A percentile compares a stretch with the other conserved stretches of the same genome.
Evolutionary conservation across 2,329 filamentous ascomycete genomes (phyloP).

Genomic region (Pseudogymnoascus sp.): DNA sequence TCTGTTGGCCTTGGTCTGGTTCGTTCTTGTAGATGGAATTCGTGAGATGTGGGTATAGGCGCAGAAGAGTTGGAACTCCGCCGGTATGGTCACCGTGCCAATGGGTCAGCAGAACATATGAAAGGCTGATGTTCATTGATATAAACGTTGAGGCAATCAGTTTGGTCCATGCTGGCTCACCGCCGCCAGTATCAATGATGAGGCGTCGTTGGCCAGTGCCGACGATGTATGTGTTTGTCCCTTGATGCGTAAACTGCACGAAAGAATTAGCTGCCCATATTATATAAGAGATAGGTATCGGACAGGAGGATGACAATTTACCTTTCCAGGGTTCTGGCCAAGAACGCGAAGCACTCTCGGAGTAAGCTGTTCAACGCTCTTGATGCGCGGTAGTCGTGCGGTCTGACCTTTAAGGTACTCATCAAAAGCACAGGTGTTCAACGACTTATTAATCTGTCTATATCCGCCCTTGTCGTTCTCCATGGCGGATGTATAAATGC

Average conservation of each 20-base stretch:
- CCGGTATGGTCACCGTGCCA: conserved; percentile 83
- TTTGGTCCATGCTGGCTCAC: conserved; percentile 49
- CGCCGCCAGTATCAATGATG: conserved; percentile 75
- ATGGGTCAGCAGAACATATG: conserved; percentile 55
- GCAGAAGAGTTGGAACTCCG: conserved; percentile 62
- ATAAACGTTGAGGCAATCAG: conserved; percentile 46
- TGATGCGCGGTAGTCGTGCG: conserved; percentile 54
- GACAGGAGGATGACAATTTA: conserved; percentile 27
- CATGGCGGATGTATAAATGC: background rate
- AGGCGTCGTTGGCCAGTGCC: conserved; percentile 67
- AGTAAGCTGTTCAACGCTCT: conserved; percentile 70
- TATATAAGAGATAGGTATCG: conserved; percentile 42
- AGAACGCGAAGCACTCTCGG: conserved; percentile 74
- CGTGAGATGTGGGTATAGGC: conserved; percentile 49
- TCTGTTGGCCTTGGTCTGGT: conserved; percentile 42
- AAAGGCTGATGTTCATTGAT: conserved; percentile 53
- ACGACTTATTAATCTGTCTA: background rate
- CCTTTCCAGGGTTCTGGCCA: conserved; percentile 84
- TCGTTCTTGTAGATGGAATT: conserved; percentile 55
- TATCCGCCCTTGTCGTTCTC: background rate
- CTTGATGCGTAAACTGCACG: conserved; percentile 50
- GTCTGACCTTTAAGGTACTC: conserved; percentile 42
- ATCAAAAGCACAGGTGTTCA: background rate
- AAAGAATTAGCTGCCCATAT: conserved; percentile 61
- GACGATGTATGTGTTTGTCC: conserved; percentile 92